phyloP scores from a whole-genome alignment of 352 stramenopile species.

The Phytophthora tubulina region DNA sequence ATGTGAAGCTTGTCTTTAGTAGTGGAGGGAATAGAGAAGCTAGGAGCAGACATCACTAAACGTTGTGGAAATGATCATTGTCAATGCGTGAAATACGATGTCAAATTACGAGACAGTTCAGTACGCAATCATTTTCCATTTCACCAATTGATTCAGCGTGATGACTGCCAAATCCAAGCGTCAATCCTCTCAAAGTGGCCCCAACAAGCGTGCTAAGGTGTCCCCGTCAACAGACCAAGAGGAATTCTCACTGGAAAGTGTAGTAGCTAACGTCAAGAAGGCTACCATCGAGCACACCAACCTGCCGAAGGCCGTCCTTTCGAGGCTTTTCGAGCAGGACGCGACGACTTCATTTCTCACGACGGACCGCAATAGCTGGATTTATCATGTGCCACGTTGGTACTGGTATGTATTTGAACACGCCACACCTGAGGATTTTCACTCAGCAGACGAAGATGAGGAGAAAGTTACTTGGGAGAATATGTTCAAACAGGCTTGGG shows the following conservation, averaged over 20 bases:
- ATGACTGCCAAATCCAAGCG: slow-evolving; percentile 37
- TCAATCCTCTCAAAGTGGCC: not conserved
- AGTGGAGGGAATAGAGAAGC: not conserved
- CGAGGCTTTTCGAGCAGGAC: slow-evolving; percentile 43
- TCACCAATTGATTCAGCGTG: not conserved
- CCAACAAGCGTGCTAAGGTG: slow-evolving; percentile 29
- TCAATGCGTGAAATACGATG: slow-evolving; percentile 19
- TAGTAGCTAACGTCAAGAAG: slow-evolving; percentile 35
- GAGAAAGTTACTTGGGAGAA: slow-evolving; percentile 22
- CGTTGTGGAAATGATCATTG: slow-evolving; percentile 25
- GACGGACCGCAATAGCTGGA: slow-evolving; percentile 56
- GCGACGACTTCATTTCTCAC: slow-evolving; percentile 45
- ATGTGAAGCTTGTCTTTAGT: too few species aligned
- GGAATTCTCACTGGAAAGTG: slow-evolving; percentile 38
- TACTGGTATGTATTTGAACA: slow-evolving; percentile 52
- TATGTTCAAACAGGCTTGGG: slow-evolving; percentile 62
- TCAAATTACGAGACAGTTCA: slow-evolving; percentile 5
- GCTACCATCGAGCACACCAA: slow-evolving; percentile 24
- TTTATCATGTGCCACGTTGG: slow-evolving; percentile 70
- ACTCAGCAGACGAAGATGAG: slow-evolving; percentile 2
- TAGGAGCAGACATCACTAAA: slow-evolving; percentile 15
- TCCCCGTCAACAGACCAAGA: slow-evolving; percentile 3
- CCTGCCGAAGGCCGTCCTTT: slow-evolving; percentile 18
- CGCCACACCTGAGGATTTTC: slow-evolving; percentile 24
- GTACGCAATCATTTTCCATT: slow-evolving; percentile 8